These are phyloP conservation scores for Fragaria nilgerrensis DNA, from an alignment of 306 rosid species.

Conservation along the genomic window DNA sequence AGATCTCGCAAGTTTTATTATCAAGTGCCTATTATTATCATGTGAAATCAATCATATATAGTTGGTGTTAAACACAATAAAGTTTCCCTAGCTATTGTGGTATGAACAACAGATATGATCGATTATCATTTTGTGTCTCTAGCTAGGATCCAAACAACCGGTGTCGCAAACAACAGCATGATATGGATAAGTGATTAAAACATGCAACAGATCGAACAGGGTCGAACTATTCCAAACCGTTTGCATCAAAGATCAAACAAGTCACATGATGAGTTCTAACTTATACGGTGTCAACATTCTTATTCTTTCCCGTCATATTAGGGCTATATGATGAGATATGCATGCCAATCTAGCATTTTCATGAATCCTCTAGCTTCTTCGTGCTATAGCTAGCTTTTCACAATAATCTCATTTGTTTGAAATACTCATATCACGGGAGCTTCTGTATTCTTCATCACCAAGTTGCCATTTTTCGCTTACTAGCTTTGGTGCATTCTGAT, in stretches of 20 bases:
- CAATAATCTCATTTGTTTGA: slow-evolving; percentile 16
- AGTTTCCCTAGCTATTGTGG: too few relatives aligned
- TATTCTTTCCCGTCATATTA: not conserved
- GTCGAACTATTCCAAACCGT: slow-evolving; percentile 30
- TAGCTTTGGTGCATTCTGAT: not conserved
- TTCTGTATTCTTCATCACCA: slow-evolving; percentile 1
- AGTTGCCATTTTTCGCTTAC: not conserved
- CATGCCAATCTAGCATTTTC: not conserved
- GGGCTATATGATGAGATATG: not conserved
- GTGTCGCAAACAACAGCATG: not conserved
- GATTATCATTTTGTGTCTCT: not conserved
- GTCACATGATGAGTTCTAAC: slow-evolving; percentile 60
- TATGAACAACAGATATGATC: not conserved
- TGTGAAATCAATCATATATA: not conserved
- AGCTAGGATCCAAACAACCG: not conserved
- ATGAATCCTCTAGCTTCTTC: slow-evolving; percentile 14
- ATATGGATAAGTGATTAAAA: slow-evolving; percentile 14
- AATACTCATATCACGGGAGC: slow-evolving; percentile 51
- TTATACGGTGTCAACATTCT: slow-evolving; percentile 25
- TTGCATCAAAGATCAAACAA: slow-evolving; percentile 30
- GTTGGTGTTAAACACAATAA: too few relatives aligned
- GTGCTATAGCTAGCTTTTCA: slow-evolving; percentile 18
- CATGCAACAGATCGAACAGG: slow-evolving; percentile 27
- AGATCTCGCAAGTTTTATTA: not conserved
- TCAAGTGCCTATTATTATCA: not conserved